These are phyloP conservation scores for Diplodia corticola DNA, from an alignment of 2,329 filamentous ascomycete genomes.

Conservation along the genomic window DNA sequence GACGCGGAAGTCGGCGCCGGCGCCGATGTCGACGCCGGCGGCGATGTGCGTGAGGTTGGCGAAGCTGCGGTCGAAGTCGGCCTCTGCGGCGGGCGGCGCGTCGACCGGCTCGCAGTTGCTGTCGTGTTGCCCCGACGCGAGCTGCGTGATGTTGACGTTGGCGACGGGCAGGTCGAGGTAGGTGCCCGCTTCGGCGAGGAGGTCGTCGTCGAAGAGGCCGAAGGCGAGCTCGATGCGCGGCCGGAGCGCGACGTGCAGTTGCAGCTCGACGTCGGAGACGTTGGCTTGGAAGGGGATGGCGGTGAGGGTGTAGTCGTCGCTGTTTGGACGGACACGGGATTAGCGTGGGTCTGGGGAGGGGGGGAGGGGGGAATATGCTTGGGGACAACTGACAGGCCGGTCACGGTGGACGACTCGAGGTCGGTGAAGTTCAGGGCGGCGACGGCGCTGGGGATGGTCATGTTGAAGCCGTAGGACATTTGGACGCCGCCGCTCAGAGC, in stretches of 20 bases:
- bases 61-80: constrained; percentile 1
- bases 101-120: background rate
- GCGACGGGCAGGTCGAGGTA: constrained; percentile 34
- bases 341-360: background rate
- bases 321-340: background rate
- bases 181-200: constrained; percentile 33
- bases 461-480: constrained; percentile 40
- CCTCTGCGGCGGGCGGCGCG: background rate
- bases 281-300: constrained; percentile 38
- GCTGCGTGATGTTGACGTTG: constrained; percentile 11
- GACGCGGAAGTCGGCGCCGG: constrained; percentile 7
- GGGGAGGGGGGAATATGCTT: too few relatives aligned
- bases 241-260: constrained; percentile 34
- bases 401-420: constrained; percentile 7
- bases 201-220: constrained; percentile 32
- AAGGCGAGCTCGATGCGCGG: constrained; percentile 40
- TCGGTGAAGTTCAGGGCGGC: constrained; percentile 13
- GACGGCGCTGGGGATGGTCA: constrained; percentile 25
- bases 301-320: constrained; percentile 30
- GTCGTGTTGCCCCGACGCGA: background rate
- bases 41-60: constrained; percentile 14
- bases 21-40: background rate
- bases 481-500: constrained; percentile 33
- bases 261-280: constrained; percentile 32
- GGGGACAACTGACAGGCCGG: constrained; percentile 3